Evolutionary conservation across 495 filamentous ascomycete species (phyloP), one percentile per base, ranked within the genome.

Genomic region (Hyaloscypha bicolor): DNA sequence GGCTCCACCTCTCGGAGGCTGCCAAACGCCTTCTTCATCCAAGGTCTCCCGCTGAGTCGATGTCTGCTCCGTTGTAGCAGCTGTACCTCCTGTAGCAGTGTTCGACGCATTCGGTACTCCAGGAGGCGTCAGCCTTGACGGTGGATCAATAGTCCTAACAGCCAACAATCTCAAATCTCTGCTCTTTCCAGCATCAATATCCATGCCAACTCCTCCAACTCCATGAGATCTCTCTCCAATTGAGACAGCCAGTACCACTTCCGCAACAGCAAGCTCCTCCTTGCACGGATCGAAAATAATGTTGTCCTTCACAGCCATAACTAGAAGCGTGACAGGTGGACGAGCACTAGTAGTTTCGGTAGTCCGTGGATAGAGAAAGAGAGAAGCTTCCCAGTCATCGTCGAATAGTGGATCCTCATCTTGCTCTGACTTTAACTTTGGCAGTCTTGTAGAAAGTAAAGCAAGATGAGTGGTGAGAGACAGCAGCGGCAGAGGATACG

Each of bases 331-430:
- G 64, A 99, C 83, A 1, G 95, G 94, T 22, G 96, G 93, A 25
- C 87, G 29, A 77, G 77, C 61, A 76, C 73, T 29, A 33, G 70
- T 25, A 32, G 35, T 31, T 31, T 31, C 8, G 29, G 64, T 58
- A 35, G 75, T 63, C 45, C 84, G 81, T 1, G 91, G 87, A 79
- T 94, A 99, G 25, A 99, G 82, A 60, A 88, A 86, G 48, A 86
- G 77, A 2, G 93, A 86, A 39, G 88, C 91, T 42, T 88, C 91
- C 96, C 96, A 99, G 78, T 99, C 95, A 79, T 99, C 96, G 81
- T 97, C 90, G 81, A 99, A 98, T 72, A 97, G 88, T 2, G 96
- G 96, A 73, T 99, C 96, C 79, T 99, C 95, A 75, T 96, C 93
- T 62, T 83, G 83, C 73, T 93, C 88, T 29, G 92, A 96, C 74